Base-by-base conservation (phyloP, 768 basidiomycete genomes). In the Pleurotus djamor region DNA sequence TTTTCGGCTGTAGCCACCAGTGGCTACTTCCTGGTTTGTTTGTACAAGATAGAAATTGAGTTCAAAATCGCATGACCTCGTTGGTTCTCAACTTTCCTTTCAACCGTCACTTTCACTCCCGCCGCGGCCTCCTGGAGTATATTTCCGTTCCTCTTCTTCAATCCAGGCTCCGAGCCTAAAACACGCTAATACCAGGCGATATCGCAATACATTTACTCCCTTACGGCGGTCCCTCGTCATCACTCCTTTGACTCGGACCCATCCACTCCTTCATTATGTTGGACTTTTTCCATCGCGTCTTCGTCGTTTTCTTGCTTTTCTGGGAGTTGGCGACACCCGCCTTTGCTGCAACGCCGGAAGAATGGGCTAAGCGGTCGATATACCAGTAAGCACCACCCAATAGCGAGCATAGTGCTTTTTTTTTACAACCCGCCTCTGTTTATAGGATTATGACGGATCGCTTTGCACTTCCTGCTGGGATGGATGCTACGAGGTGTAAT, bases 301-400 rank as follows among this genome's bases (percentile, higher is more conserved):
- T 28, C 21, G 21, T 71, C 60, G 59, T 59, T 52, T 57, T 72
- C 62, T 66, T 69, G 58, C 50, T 62, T 60, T 68, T 64, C 60
- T 60, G 69, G 49, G 68, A 62, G 34, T 62, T 63, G 60, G 62
- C 66, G 66, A 63, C 65, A 48, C 67, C 74, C 50, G 77, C 72
- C 9, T 73, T 72, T 57, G 83, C 86, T 16, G 88, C 88, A 3
- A 85, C 86, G 50, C 83, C 88, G 36, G 87, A 88, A 55, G 78
- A 90, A 67, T 92, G 89, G 91, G 78, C 88, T 63, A 78, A 82
- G 43, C 85, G 88, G 49, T 89, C 90, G 17, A 89, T 92, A 62
- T 94, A 94, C 74, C 91, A 94, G 87, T 87, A 61, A 28, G 21
- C 21, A 28, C 21, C 3, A 1, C 21, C 21, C 21, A 28, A 28